These are phyloP conservation scores for Tubosaeta sp. DNA, from an alignment of 768 basidiomycete species.

Conservation along the genomic window DNA sequence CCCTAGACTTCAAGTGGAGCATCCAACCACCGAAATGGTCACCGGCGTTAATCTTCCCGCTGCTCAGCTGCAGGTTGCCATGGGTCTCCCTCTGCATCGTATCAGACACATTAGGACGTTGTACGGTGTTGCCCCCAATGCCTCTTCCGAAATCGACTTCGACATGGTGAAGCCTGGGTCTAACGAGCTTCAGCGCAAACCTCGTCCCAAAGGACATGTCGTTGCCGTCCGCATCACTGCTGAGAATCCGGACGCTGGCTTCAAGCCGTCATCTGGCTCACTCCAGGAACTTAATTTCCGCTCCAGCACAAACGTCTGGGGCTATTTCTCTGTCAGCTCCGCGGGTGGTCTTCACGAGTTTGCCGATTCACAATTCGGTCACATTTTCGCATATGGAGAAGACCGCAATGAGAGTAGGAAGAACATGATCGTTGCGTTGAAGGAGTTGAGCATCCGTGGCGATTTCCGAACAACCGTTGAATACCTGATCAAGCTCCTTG, in stretches of 20 bases:
- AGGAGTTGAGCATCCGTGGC: slow-evolving; percentile 97
- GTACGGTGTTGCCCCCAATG: slow-evolving; percentile 91
- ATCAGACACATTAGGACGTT: slow-evolving; percentile 94
- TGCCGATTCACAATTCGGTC: slow-evolving; percentile 98
- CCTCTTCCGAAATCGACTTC: slow-evolving; percentile 91
- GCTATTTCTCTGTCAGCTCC: slow-evolving; percentile 96
- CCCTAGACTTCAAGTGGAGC: slow-evolving; percentile 99
- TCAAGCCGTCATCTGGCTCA: slow-evolving; percentile 97
- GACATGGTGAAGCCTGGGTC: slow-evolving; percentile 90
- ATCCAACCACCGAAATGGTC: slow-evolving; percentile 99
- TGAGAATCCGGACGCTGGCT: slow-evolving; percentile 98
- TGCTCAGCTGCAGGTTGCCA: slow-evolving; percentile 94
- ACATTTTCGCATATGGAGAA: slow-evolving; percentile 98
- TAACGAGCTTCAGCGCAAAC: slow-evolving; percentile 86
- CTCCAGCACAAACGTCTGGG: slow-evolving; percentile 99
- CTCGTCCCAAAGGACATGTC: slow-evolving; percentile 95
- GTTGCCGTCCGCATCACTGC: slow-evolving; percentile 99
- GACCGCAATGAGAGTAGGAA: slow-evolving; percentile 93
- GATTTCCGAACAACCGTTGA: slow-evolving; percentile 99
- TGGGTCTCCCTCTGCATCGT: slow-evolving; percentile 95
- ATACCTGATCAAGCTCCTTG: slow-evolving; percentile 96
- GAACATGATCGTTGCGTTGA: slow-evolving; percentile 99
- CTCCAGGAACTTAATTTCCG: slow-evolving; percentile 99
- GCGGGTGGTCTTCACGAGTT: slow-evolving; percentile 98
- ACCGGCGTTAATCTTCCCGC: slow-evolving; percentile 97